Conservation (phyloP, 192 early-diverging fungal genomes). For the Dispira simplex region DNA sequence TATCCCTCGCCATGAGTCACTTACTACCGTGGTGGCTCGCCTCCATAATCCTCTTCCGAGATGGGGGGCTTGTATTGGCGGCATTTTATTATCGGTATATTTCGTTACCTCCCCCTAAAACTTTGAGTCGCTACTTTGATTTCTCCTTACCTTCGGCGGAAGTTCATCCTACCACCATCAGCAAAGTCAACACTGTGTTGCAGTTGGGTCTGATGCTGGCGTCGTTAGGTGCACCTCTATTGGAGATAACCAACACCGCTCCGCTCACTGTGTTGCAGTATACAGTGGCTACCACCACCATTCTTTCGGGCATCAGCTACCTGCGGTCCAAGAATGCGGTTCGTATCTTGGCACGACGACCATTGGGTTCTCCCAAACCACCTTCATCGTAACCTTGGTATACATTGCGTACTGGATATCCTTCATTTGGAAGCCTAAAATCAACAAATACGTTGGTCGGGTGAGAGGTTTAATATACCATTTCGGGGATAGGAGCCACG, state of each 20-base stretch:
- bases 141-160: slow-evolving; percentile 81
- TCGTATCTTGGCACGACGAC: slow-evolving; percentile 30
- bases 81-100: slow-evolving; percentile 77
- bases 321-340: slow-evolving; percentile 58
- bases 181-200: slow-evolving; percentile 78
- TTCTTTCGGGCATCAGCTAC: slow-evolving; percentile 65
- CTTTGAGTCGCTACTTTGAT: slow-evolving; percentile 70
- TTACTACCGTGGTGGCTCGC: slow-evolving; percentile 67
- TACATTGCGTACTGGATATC: too few species aligned
- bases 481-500: too few species aligned
- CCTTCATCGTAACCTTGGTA: neutral
- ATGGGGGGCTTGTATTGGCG: slow-evolving; percentile 59
- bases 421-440: too few species aligned
- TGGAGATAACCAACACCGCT: slow-evolving; percentile 39
- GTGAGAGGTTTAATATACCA: too few species aligned
- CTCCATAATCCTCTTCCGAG: slow-evolving; percentile 69
- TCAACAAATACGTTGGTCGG: too few species aligned
- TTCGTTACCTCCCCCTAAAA: slow-evolving; percentile 80
- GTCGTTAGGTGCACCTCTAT: slow-evolving; percentile 55
- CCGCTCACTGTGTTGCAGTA: slow-evolving; percentile 45
- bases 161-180: slow-evolving; percentile 73
- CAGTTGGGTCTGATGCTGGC: slow-evolving; percentile 70
- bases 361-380: neutral
- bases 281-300: slow-evolving; percentile 57
- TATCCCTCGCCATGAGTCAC: slow-evolving; percentile 52